phyloP scores from a whole-genome alignment of 805 yeast genomes.

The Nakazawaea laoshanensis region DNA sequence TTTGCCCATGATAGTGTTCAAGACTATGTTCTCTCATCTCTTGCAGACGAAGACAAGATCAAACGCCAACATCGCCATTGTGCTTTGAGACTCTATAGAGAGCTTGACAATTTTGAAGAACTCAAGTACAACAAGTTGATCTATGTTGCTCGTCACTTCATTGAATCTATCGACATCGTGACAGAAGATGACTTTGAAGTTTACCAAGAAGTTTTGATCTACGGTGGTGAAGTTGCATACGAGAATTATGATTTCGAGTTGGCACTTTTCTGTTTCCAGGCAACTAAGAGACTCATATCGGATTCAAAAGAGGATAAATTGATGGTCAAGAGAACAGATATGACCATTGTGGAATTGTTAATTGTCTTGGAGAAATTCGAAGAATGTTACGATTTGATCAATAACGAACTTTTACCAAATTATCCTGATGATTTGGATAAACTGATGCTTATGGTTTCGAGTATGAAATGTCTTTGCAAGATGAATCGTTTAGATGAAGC shows the following conservation, averaged over 20 bases:
- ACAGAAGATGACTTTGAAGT: slow-evolving; percentile 26
- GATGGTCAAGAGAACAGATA: slow-evolving; percentile 17
- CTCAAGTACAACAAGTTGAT: slow-evolving; percentile 17
- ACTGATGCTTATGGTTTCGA: slow-evolving; percentile 26
- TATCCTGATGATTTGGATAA: slow-evolving; percentile 23
- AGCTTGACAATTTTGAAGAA: slow-evolving; percentile 11
- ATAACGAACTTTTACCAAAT: too few species aligned
- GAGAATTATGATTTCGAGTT: slow-evolving; percentile 31
- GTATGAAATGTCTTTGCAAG: slow-evolving; percentile 27
- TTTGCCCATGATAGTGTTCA: slow-evolving; percentile 34
- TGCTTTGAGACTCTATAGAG: slow-evolving; percentile 31
- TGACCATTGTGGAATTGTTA: slow-evolving; percentile 26
- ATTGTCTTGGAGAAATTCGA: slow-evolving; percentile 22
- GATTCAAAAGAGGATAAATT: slow-evolving; percentile 13
- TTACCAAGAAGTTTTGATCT: slow-evolving; percentile 29
- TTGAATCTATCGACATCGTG: slow-evolving; percentile 24
- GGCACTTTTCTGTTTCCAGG: slow-evolving; percentile 30
- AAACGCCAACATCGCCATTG: slow-evolving; percentile 26
- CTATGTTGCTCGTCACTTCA: slow-evolving; percentile 31
- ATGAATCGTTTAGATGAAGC: slow-evolving; percentile 24
- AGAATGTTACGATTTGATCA: too few species aligned
- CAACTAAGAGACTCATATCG: slow-evolving; percentile 22
- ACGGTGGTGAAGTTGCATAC: slow-evolving; percentile 36
- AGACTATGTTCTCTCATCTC: slow-evolving; percentile 20
- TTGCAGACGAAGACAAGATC: slow-evolving; percentile 20